A percentile compares a stretch with the other conserved stretches of the same genome.
Conservation (phyloP, 495 filamentous ascomycete species). For the Staphylotrichum longicolle region DNA sequence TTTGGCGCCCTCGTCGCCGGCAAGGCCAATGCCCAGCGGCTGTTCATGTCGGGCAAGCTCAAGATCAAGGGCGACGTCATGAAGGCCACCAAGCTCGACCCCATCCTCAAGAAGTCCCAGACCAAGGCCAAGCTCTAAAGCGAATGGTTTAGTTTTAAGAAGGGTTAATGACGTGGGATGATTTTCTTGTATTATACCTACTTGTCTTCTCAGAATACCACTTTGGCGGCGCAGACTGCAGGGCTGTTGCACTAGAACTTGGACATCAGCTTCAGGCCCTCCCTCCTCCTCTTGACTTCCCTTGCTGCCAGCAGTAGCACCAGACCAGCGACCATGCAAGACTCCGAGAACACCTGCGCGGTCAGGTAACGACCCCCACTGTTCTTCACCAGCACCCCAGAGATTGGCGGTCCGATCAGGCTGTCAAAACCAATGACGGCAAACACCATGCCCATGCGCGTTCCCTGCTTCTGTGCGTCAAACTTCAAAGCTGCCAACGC, state of each 20-base stretch:
- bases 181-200: neutral
- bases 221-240: neutral
- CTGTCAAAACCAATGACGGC: neutral
- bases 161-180: constrained; percentile 12
- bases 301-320: too few relatives aligned
- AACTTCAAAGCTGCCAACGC: neutral
- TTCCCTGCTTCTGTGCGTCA: neutral
- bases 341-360: neutral
- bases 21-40: constrained; percentile 87
- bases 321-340: neutral
- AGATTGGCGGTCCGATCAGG: too few relatives aligned
- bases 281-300: too few relatives aligned
- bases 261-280: too few relatives aligned
- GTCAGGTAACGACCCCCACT: too few relatives aligned
- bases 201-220: too few relatives aligned
- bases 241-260: neutral
- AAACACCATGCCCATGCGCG: constrained; percentile 4
- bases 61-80: constrained; percentile 98
- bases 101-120: constrained; percentile 84
- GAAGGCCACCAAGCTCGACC: constrained; percentile 98
- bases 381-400: too few relatives aligned
- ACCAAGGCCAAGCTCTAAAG: constrained; percentile 78
- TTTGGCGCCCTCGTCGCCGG: constrained; percentile 79
- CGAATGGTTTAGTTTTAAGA: neutral
- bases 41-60: constrained; percentile 96